Conservation (phyloP, 305 asterid species). For the Andrographis paniculata region DNA sequence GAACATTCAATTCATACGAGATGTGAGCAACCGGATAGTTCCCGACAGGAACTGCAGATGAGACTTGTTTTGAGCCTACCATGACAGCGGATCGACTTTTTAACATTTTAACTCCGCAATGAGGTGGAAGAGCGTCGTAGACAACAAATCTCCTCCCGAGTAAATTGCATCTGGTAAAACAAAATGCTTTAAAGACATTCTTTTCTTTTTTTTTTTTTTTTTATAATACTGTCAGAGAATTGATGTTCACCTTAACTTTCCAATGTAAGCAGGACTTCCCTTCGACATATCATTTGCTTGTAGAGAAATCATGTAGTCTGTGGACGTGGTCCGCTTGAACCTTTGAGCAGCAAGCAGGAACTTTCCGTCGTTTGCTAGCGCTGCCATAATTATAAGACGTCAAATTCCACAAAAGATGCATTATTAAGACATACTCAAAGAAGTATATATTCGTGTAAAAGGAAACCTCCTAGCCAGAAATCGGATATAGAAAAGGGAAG, state of each 20-base stretch:
- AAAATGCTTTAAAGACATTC: slow-evolving; percentile 11
- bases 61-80: slow-evolving; percentile 49
- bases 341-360: slow-evolving; percentile 86
- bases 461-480: too few species aligned
- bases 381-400: slow-evolving; percentile 35
- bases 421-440: too few species aligned
- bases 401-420: neutral
- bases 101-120: slow-evolving; percentile 48
- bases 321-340: slow-evolving; percentile 69
- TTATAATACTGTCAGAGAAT: too few species aligned
- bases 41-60: slow-evolving; percentile 49
- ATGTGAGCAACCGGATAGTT: slow-evolving; percentile 77
- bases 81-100: slow-evolving; percentile 49
- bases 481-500: neutral
- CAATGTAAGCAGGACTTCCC: slow-evolving; percentile 54
- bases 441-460: too few species aligned
- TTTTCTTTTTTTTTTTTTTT: too few species aligned
- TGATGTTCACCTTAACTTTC: slow-evolving; percentile 65
- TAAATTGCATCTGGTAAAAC: slow-evolving; percentile 65
- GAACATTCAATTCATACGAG: slow-evolving; percentile 74
- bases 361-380: slow-evolving; percentile 87
- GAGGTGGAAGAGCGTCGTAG: slow-evolving; percentile 64
- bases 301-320: slow-evolving; percentile 74
- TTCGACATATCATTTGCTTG: slow-evolving; percentile 52
- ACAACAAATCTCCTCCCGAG: slow-evolving; percentile 77